Evolutionary conservation across 306 rosid genomes (phyloP), one percentile per base, ranked within the genome.

Genomic region (Casuarina glauca): DNA sequence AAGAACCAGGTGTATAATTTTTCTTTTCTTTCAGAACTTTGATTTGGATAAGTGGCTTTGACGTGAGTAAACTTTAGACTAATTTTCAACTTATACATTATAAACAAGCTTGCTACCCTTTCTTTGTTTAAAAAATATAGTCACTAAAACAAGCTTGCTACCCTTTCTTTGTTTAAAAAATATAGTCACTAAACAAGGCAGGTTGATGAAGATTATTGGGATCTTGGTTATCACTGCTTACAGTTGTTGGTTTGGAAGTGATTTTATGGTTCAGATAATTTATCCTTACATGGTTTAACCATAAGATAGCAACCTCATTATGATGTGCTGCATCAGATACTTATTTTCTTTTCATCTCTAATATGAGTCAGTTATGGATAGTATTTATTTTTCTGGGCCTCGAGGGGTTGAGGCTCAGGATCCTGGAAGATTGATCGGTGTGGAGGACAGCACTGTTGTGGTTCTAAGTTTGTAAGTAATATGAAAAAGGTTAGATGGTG

Each of bases 1-100:
- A 89, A 89, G 81, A 96, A 96, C 84, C 99, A 96, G 99, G 99
- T 93, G 15, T 64, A 63, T 45, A 53, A 77, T 73, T 67, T 48
- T 62, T 26, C 32, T 26, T 78, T 50, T 58, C 38, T 71, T 12
- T 17, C 35, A 62, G 53, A 70, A 44, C 32, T 77, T 82, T 76
- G 69, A 43, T 73, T 69, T 75, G 77, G 32, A 9, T 19, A 38
- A 16, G 39, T n/a, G 3, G 35, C 4, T 2, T 50, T 7, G 48
- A 4, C 48, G 57, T 2, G 7, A 57, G 20, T 36, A 66, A 42
- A 26, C 19, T 5, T 48, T 75, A 0, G 57, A 72, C 26, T 45
- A 41, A 6, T 69, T 5, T 9, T 69, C 9, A 48, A 53, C 6
- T 35, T 3, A 70, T 48, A 57, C 57, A 7, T 48, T 32, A 9